Evolutionary conservation across 2,329 filamentous ascomycete species (phyloP), one percentile per base, ranked within the genome.

Genomic region (Emmonsia crescens): DNA sequence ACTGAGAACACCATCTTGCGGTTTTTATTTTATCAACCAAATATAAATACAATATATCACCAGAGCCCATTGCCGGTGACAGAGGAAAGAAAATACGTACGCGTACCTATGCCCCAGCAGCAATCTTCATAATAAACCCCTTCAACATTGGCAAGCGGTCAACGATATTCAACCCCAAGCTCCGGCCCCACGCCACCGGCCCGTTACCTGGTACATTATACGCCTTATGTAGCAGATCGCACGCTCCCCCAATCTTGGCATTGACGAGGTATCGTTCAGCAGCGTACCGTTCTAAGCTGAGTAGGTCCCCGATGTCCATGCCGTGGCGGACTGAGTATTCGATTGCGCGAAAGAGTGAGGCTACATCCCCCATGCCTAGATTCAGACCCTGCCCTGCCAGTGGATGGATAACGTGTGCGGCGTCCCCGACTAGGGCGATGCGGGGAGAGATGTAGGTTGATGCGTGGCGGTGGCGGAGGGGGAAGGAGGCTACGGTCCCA

Each of bases 321-420:
- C 94, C 94, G 65, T 94, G 89, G 51, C 81, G 78, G 21, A 95
- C 86, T 3, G 91, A 89, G 66, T 87, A 87, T 63, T 86, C 85
- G 58, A 99, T 88, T 0, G 86, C 86, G 64, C 81, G 82, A 6
- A 86, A 85, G 0, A 99, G 83, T 60, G 88, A 88, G 68, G 90
- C 86, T 0, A 94, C 89, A 72, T 99, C 94, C 21, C 85, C 91
- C 65, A 97, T 87, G 1, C 94, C 94, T 69, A 95, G 89, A 71
- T 99, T 99, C 16, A 99, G 80, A 0, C 94, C 94, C 75, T 97
- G 94, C 0, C 94, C 94, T 1, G 91, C 94, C 3, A 99, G 85
- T 0, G 94, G 94, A 73, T 99, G 94, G 66, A 96, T 86, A 1
- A 92, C 96, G 73, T 99, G 94, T 8, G 94, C 94, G 1, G 94